Conservation (phyloP, 2,329 filamentous ascomycete genomes). For the Penicillium sp. region DNA sequence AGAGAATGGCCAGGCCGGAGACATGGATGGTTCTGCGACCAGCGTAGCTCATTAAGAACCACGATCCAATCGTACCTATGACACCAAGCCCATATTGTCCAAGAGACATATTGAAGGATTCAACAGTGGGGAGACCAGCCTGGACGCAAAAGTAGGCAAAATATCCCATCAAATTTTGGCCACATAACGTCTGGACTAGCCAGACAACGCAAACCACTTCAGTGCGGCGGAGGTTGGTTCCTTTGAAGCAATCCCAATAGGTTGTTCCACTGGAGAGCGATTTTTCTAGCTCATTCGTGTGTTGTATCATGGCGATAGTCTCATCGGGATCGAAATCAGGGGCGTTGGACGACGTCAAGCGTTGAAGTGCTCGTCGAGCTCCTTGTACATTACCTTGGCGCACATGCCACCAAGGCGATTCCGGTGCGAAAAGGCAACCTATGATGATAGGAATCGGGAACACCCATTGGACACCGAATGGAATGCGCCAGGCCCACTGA, state of each 20-base stretch:
- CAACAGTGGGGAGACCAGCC: conserved; percentile 31
- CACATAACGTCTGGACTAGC: conserved; percentile 61
- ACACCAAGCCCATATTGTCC: conserved; percentile 53
- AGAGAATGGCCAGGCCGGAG: conserved; percentile 27
- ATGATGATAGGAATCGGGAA: conserved; percentile 50
- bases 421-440: conserved; percentile 45
- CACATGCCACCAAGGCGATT: conserved; percentile 53
- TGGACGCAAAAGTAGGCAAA: conserved; percentile 58
- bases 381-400: conserved; percentile 43
- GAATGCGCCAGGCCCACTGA: conserved; percentile 52
- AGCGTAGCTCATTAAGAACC: conserved; percentile 45
- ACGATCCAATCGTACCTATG: conserved; percentile 53
- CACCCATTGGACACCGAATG: conserved; percentile 52
- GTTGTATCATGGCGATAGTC: conserved; percentile 84
- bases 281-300: conserved; percentile 77
- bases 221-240: conserved; percentile 73
- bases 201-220: conserved; percentile 66
- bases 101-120: conserved; percentile 25
- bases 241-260: conserved; percentile 80
- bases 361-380: conserved; percentile 40
- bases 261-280: conserved; percentile 68
- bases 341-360: conserved; percentile 51
- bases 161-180: conserved; percentile 62
- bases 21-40: conserved; percentile 46
- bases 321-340: conserved; percentile 76